These are phyloP conservation scores for Wickerhamomyces chambardii DNA, from an alignment of 805 yeast species.

Conservation along the genomic window DNA sequence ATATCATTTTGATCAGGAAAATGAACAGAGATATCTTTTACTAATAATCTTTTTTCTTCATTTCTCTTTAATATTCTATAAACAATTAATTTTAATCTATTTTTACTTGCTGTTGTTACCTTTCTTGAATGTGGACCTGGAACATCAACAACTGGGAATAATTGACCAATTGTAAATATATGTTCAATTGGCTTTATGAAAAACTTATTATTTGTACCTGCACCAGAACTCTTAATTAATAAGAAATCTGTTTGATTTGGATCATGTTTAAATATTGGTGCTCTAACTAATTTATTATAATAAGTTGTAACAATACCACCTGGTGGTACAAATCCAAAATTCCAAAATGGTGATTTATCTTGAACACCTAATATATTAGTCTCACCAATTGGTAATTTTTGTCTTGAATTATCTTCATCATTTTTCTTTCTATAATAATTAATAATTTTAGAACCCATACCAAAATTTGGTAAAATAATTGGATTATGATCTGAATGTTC, in stretches of 20 bases:
- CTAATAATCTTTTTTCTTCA: slow-evolving; percentile 66
- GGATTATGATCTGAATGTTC: slow-evolving; percentile 93
- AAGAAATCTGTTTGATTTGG: slow-evolving; percentile 72
- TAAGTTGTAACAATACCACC: slow-evolving; percentile 92
- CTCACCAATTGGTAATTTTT: slow-evolving; percentile 85
- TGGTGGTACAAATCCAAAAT: slow-evolving; percentile 91
- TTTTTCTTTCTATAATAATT: slow-evolving; percentile 84
- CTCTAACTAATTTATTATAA: slow-evolving; percentile 85
- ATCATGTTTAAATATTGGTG: slow-evolving; percentile 90
- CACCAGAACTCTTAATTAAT: slow-evolving; percentile 71
- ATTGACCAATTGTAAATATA: slow-evolving; percentile 84
- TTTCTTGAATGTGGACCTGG: slow-evolving; percentile 98
- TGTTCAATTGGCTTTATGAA: slow-evolving; percentile 62
- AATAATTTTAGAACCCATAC: slow-evolving; percentile 92
- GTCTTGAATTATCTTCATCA: slow-evolving; percentile 78
- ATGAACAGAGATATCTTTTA: slow-evolving; percentile 82
- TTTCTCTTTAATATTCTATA: slow-evolving; percentile 75
- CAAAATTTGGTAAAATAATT: slow-evolving; percentile 72
- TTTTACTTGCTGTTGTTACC: slow-evolving; percentile 87
- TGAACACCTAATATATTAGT: slow-evolving; percentile 94
- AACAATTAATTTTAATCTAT: slow-evolving; percentile 88
- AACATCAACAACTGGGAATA: slow-evolving; percentile 86
- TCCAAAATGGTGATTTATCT: slow-evolving; percentile 97
- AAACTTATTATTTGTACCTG: slow-evolving; percentile 57
- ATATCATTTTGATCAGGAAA: slow-evolving; percentile 97